A percentile compares a stretch with the other conserved stretches of the same genome.
Evolutionary conservation across 2,329 filamentous ascomycete genomes (phyloP).

Genomic region (Teratosphaeria destructans): DNA sequence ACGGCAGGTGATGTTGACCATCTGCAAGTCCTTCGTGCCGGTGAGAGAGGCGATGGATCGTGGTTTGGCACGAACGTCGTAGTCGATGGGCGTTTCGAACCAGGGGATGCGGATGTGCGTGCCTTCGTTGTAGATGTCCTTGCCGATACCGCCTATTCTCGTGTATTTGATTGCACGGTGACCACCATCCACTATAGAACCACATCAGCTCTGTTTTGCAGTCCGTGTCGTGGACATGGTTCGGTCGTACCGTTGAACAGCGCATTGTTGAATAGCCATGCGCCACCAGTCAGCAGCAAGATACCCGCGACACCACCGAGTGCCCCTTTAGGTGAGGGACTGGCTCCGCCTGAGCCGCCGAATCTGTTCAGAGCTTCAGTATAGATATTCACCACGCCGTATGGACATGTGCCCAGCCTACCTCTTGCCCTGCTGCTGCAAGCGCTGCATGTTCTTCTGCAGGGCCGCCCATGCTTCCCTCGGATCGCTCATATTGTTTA

Average conservation of each 20-base stretch:
- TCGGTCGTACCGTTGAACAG: constrained; percentile 53
- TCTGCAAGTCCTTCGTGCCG: constrained; percentile 97
- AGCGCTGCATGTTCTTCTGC: constrained; percentile 47
- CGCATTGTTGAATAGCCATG: constrained; percentile 50
- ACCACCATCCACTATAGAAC: constrained; percentile 69
- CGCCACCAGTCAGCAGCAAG: constrained; percentile 44
- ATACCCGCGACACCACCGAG: constrained; percentile 45
- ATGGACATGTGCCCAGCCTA: constrained; percentile 14
- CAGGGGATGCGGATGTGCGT: constrained; percentile 91
- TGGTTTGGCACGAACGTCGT: constrained; percentile 95
- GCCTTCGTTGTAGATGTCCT: constrained; percentile 94
- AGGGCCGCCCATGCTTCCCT: constrained; percentile 57
- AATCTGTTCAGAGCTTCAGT: constrained; percentile 24
- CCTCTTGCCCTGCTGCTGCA: constrained; percentile 38
- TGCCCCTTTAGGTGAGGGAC: constrained; percentile 39
- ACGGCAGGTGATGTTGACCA: constrained; percentile 99
- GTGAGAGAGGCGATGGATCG: constrained; percentile 94
- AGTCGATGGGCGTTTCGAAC: constrained; percentile 94
- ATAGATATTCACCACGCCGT: constrained; percentile 2
- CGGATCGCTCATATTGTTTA: constrained; percentile 39
- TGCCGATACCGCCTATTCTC: constrained; percentile 75
- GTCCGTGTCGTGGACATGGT: background rate
- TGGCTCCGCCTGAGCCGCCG: constrained; percentile 39
- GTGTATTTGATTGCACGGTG: constrained; percentile 98
- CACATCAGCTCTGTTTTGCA: background rate